Percentiles rank a stretch among this genome's conserved stretches.
Evolutionary conservation across 306 rosid species (phyloP).

Genomic region (Acacia confusa): DNA sequence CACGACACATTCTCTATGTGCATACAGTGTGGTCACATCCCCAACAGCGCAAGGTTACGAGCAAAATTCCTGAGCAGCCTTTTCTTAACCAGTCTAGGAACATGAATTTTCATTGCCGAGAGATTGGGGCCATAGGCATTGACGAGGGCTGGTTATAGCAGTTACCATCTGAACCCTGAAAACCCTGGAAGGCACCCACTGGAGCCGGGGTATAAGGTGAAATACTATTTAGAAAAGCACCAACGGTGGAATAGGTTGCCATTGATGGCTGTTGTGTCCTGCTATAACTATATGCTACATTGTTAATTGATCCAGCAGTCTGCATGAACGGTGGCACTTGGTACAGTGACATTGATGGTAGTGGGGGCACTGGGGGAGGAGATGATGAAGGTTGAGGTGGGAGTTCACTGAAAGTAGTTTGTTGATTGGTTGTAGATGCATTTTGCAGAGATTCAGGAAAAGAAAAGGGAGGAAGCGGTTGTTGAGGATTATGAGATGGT

Average conservation of each 20-base stretch:
- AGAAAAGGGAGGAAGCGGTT: conserved; percentile 44
- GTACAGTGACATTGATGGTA: conserved; percentile 58
- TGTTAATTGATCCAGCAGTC: conserved; percentile 47
- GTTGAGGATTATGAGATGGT: conserved; percentile 46
- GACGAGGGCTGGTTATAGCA: conserved; percentile 57
- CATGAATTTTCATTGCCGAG: conserved; percentile 47
- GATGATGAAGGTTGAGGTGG: conserved; percentile 67
- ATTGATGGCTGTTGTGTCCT: conserved; percentile 42
- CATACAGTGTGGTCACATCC: conserved; percentile 27
- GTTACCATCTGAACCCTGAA: conserved; percentile 63
- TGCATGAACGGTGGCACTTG: conserved; percentile 52
- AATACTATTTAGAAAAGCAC: conserved; percentile 42
- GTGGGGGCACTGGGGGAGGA: conserved; percentile 63
- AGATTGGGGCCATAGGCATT: conserved; percentile 59
- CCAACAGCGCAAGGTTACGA: conserved; percentile 21
- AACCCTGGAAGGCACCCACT: conserved; percentile 48
- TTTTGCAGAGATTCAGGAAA: conserved; percentile 45
- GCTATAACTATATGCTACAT: conserved; percentile 48
- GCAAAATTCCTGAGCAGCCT: not conserved
- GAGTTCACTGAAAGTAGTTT: conserved; percentile 43
- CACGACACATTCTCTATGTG: conserved; percentile 41
- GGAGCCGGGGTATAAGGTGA: conserved; percentile 43
- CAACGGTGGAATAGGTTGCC: conserved; percentile 42
- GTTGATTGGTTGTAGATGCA: conserved; percentile 42
- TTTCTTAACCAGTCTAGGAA: conserved; percentile 1